Conservation (phyloP, 495 filamentous ascomycete genomes). For the Xylaria curta region DNA sequence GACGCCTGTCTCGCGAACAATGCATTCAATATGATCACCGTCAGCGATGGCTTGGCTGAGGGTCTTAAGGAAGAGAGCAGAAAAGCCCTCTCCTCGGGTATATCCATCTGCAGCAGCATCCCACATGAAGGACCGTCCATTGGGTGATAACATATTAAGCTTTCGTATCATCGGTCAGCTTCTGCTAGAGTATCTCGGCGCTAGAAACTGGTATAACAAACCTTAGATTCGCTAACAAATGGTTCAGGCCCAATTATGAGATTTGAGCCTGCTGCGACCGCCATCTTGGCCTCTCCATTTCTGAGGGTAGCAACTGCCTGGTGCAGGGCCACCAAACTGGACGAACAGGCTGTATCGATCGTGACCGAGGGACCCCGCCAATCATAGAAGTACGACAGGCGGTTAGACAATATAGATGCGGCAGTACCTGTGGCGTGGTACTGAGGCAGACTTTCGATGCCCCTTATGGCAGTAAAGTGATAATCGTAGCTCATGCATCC, state of each 20-base stretch:
- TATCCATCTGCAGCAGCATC: slow-evolving; percentile 66
- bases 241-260: slow-evolving; percentile 47
- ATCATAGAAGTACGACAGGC: slow-evolving; percentile 29
- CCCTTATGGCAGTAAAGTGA: neutral
- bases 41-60: slow-evolving; percentile 57
- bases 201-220: neutral
- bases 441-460: neutral
- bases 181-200: neutral
- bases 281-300: slow-evolving; percentile 44
- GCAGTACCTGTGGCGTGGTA: neutral
- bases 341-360: slow-evolving; percentile 55
- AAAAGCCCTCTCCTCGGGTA: slow-evolving; percentile 63
- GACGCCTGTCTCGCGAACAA: slow-evolving; percentile 61
- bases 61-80: slow-evolving; percentile 60
- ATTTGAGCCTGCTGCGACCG: slow-evolving; percentile 49
- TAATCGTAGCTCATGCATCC: slow-evolving; percentile 3
- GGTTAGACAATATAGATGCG: neutral
- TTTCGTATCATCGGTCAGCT: neutral
- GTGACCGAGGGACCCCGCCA: slow-evolving; percentile 43
- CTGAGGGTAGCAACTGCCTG: slow-evolving; percentile 49
- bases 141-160: slow-evolving; percentile 40
- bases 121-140: slow-evolving; percentile 43
- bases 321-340: slow-evolving; percentile 46
- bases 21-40: slow-evolving; percentile 59
- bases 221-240: slow-evolving; percentile 35